phyloP scores from a whole-genome alignment of 2,329 filamentous ascomycete species.

The Sarocladium strictum region DNA sequence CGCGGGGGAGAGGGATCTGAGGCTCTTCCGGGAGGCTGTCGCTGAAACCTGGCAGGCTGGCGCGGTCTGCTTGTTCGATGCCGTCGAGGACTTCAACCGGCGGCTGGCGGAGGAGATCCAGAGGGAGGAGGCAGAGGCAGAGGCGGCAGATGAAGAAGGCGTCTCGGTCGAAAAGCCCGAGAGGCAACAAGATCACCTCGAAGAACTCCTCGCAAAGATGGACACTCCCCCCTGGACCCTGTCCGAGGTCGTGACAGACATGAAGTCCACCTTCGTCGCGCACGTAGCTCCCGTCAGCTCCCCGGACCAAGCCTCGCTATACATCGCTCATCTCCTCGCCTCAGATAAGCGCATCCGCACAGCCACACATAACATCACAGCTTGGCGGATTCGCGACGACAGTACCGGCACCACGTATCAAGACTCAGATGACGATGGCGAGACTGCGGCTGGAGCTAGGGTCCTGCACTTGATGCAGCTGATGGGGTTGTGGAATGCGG shows the following conservation, averaged over 20 bases:
- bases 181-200: slow-evolving; percentile 13
- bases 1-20: slow-evolving; percentile 65
- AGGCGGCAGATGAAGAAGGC: slow-evolving; percentile 16
- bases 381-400: slow-evolving; percentile 72
- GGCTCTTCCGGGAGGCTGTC: slow-evolving; percentile 61
- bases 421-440: slow-evolving; percentile 94
- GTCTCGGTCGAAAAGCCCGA: slow-evolving; percentile 18
- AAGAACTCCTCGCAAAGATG: slow-evolving; percentile 19
- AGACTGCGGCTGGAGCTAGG: slow-evolving; percentile 82
- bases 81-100: slow-evolving; percentile 68
- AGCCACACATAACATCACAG: slow-evolving; percentile 93
- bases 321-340: slow-evolving; percentile 68
- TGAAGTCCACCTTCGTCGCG: slow-evolving; percentile 84
- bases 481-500: slow-evolving; percentile 88
- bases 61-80: slow-evolving; percentile 81
- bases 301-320: slow-evolving; percentile 63
- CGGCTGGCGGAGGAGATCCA: slow-evolving; percentile 26
- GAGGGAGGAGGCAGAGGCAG: slow-evolving; percentile 16
- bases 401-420: slow-evolving; percentile 53
- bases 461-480: slow-evolving; percentile 87
- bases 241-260: slow-evolving; percentile 69
- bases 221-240: slow-evolving; percentile 59
- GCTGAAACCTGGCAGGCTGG: slow-evolving; percentile 56
- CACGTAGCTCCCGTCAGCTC: slow-evolving; percentile 66
- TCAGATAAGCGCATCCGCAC: slow-evolving; percentile 79